Conservation (phyloP, 1,139 yeast species). For the Yamadazyma aaseri region DNA sequence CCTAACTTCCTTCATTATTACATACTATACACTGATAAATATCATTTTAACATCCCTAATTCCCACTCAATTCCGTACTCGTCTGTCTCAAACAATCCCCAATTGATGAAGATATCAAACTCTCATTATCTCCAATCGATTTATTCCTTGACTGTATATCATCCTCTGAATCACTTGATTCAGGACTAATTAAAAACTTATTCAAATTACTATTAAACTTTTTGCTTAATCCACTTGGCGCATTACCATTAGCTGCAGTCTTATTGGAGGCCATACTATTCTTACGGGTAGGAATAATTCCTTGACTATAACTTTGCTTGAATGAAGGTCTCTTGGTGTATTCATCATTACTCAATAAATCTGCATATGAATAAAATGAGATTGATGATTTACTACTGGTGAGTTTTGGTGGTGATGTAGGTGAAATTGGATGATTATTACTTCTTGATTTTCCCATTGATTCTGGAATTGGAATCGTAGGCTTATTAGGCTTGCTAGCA, state of each 20-base stretch:
- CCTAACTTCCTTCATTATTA: constrained; percentile 8
- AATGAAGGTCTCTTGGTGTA: constrained; percentile 58
- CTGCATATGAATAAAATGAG: constrained; percentile 77
- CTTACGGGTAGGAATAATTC: constrained; percentile 26
- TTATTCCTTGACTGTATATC: constrained; percentile 10
- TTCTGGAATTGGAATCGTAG: constrained; percentile 8
- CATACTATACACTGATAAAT: constrained; percentile 12
- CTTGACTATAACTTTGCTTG: constrained; percentile 32
- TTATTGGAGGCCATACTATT: constrained; percentile 11
- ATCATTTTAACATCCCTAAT: too few species aligned
- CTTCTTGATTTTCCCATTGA: constrained; percentile 3
- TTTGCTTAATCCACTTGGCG: constrained; percentile 8
- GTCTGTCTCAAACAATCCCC: constrained; percentile 43
- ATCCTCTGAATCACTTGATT: constrained; percentile 28
- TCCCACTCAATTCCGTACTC: constrained; percentile 34
- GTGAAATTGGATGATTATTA: constrained; percentile 17
- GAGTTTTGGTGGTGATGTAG: constrained; percentile 42
- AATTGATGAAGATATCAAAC: constrained; percentile 37
- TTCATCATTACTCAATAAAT: constrained; percentile 67
- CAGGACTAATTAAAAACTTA: constrained; percentile 30
- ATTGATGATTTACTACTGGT: constrained; percentile 49
- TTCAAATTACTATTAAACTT: constrained; percentile 17
- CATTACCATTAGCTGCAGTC: constrained; percentile 2
- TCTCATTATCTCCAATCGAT: constrained; percentile 22
- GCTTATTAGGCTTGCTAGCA: neutral